Percentiles rank a stretch among this genome's conserved stretches.
Conservation (phyloP, 495 filamentous ascomycete genomes). For the Letharia lupina region DNA sequence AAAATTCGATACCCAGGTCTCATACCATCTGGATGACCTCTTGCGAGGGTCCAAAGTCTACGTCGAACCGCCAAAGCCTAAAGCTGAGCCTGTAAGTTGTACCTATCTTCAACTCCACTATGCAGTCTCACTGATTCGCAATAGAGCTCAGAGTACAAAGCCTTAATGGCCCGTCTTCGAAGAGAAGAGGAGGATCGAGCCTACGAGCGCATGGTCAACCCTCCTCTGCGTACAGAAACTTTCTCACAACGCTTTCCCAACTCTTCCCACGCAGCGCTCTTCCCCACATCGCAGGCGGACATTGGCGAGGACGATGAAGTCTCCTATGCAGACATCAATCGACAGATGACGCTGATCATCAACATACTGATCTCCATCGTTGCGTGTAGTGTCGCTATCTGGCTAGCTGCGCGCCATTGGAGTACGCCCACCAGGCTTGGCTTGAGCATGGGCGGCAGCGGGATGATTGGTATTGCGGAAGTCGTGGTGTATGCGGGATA, state of each 20-base stretch:
- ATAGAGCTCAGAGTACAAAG: constrained; percentile 80
- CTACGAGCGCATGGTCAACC: constrained; percentile 69
- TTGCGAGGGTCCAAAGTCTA: constrained; percentile 68
- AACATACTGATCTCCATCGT: constrained; percentile 68
- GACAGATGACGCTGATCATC: constrained; percentile 63
- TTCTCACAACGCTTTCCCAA: constrained; percentile 51
- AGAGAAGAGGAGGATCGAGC: constrained; percentile 66
- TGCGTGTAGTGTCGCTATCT: constrained; percentile 60
- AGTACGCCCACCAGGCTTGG: constrained; percentile 59
- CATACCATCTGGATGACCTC: constrained; percentile 50
- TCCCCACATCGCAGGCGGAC: constrained; percentile 35
- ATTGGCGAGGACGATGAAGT: constrained; percentile 46
- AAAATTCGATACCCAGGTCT: background rate
- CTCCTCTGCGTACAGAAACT: constrained; percentile 45
- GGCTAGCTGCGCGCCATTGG: constrained; percentile 64
- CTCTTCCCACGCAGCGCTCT: constrained; percentile 35
- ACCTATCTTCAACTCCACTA: constrained; percentile 4
- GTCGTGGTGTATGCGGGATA: constrained; percentile 83
- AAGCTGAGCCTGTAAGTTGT: constrained; percentile 62
- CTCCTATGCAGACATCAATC: constrained; percentile 61
- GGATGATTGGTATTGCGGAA: constrained; percentile 75
- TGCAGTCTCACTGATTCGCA: constrained; percentile 23
- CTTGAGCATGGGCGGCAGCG: constrained; percentile 57
- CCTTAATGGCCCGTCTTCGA: constrained; percentile 76
- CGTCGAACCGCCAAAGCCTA: constrained; percentile 64